Percentiles rank a stretch among this genome's conserved stretches.
Conservation (phyloP, 192 early-diverging fungal genomes). For the Martensiomyces pterosporus region DNA sequence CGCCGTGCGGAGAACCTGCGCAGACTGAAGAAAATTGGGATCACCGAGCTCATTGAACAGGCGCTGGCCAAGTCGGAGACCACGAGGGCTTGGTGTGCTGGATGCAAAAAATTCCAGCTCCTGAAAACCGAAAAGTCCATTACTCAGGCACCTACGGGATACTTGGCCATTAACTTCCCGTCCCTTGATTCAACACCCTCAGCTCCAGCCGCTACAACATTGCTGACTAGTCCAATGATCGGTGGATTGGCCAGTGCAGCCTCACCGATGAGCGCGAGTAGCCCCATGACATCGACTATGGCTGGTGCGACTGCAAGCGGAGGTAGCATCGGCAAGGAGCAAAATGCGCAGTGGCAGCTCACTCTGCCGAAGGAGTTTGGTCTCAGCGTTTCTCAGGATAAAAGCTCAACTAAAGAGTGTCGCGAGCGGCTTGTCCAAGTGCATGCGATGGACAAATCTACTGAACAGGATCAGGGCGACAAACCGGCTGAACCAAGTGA, state of each 20-base stretch:
- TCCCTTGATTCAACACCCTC: too few species aligned
- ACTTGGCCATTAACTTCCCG: conserved; percentile 79
- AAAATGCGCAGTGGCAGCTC: conserved; percentile 37
- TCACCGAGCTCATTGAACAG: conserved; percentile 20
- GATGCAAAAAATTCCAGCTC: conserved; percentile 80
- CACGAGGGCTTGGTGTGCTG: conserved; percentile 74
- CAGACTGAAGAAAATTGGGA: conserved; percentile 6
- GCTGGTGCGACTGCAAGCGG: background rate
- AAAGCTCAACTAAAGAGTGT: background rate
- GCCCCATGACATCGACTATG: background rate
- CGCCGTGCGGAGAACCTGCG: conserved; percentile 29
- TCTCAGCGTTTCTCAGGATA: conserved; percentile 5
- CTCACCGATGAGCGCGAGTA: background rate
- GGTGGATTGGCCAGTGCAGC: too few species aligned
- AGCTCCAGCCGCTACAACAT: background rate
- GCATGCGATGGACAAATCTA: background rate
- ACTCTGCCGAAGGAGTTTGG: conserved; percentile 19
- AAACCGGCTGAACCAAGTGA: too few species aligned
- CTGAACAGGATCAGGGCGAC: background rate
- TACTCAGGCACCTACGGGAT: conserved; percentile 58
- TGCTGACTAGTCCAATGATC: too few species aligned
- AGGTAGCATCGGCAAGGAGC: background rate
- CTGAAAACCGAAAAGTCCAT: conserved; percentile 68
- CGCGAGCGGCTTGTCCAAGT: conserved; percentile 1
- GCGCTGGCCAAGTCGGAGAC: conserved; percentile 20